Evolutionary conservation across 176 grass and related monocot genomes (phyloP).

Genomic region (Hsuehochloa calcarea): DNA sequence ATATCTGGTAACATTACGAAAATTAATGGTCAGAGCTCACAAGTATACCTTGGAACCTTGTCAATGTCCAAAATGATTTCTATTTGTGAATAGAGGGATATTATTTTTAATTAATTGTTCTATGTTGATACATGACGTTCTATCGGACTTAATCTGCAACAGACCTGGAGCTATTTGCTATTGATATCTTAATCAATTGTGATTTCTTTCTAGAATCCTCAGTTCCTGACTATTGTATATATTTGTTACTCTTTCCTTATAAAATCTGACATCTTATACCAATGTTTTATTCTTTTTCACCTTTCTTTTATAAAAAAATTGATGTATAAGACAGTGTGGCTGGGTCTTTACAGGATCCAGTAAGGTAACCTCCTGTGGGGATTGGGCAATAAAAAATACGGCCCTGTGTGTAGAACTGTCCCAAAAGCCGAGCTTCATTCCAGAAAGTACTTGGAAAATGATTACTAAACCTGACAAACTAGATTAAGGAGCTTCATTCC

Average conservation of each 20-base stretch:
- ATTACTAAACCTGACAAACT: background rate
- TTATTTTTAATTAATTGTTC: background rate
- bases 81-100: background rate
- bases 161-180: background rate
- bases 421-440: background rate
- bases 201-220: slow-evolving; percentile 16
- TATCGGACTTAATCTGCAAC: background rate
- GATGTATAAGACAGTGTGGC: background rate
- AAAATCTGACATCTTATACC: background rate
- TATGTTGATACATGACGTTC: background rate
- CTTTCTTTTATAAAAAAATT: background rate
- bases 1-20: background rate
- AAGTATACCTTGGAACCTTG: background rate
- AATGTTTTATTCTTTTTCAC: slow-evolving; percentile 1
- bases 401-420: background rate
- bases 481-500: slow-evolving; percentile 5
- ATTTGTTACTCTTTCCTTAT: background rate
- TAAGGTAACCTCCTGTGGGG: background rate
- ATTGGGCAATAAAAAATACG: background rate
- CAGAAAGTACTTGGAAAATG: slow-evolving; percentile 3
- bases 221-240: background rate
- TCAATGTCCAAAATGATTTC: background rate
- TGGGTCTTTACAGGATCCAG: background rate
- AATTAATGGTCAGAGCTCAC: background rate
- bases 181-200: background rate